Base-by-base conservation (phyloP, 2,329 filamentous ascomycete species). In the Colletotrichum liaoningense region DNA sequence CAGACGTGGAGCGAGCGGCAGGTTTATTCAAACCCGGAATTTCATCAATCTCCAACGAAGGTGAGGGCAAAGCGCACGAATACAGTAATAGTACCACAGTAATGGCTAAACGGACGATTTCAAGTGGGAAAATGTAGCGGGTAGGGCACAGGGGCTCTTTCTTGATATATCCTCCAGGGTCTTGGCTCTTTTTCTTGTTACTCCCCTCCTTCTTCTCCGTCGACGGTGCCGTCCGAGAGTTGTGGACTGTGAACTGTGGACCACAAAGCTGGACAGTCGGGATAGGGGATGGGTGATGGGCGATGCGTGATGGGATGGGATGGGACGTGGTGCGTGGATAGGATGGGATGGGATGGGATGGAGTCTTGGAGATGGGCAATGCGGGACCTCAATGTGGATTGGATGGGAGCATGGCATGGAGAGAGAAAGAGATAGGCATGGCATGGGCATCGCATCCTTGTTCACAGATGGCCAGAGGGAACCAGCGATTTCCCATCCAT, bases 151-250 rank as follows among this genome's bases (percentile, higher is more conserved):
- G 66, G 70, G 70, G 59, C 67, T 73, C 70, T 70, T 65, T 73
- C 70, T 73, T 73, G 66, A 60, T 69, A 73, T 73, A 73, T 65
- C 65, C 67, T 67, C 35, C 26, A 62, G 28, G 19, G 67, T 69
- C 70, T 70, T 70, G 55, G 70, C 66, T 65, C 58, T 72, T 55
- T 54, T 28, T 52, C 28, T 52, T 64, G 49, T 38, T 65, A 24
- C 22, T 58, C 22, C 38, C 24, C 24, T 16, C 46, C 35, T 64
- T 28, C 57, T 49, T 28, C 19, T 26, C 42, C 38, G 26, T 65
- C 55, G 56, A 73, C 60, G 67, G 70, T 70, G 66, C 60, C 56
- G 33, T 60, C 55, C 22, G 66, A 49, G 46, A 28, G 52, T 54
- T 64, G 62, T 55, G 63, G 58, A 67, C 35, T 70, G 70, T 56